These are phyloP conservation scores for Alternaria metachromatica DNA, from an alignment of 2,329 filamentous ascomycete genomes.

Conservation along the genomic window DNA sequence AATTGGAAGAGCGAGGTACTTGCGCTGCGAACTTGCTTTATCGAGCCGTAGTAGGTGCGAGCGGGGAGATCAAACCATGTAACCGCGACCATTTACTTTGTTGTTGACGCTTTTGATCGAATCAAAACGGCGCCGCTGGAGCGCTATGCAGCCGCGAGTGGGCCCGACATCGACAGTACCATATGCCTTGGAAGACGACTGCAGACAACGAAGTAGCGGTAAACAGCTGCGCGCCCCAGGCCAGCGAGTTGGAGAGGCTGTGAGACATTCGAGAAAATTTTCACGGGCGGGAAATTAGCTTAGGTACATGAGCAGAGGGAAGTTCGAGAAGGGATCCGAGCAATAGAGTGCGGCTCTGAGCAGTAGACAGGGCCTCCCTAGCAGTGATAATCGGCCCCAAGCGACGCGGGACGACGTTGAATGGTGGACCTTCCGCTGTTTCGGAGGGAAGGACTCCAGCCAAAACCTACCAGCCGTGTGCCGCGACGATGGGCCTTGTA, in stretches of 20 bases:
- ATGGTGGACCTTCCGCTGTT: constrained; percentile 36
- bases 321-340: constrained; percentile 38
- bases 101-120: constrained; percentile 40
- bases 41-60: constrained; percentile 30
- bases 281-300: constrained; percentile 44
- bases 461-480: constrained; percentile 25
- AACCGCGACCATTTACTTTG: constrained; percentile 36
- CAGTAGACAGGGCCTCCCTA: constrained; percentile 39
- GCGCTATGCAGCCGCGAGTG: constrained; percentile 39
- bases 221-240: constrained; percentile 39
- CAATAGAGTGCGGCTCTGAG: constrained; percentile 46
- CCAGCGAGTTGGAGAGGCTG: constrained; percentile 31
- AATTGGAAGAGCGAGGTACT: constrained; percentile 14
- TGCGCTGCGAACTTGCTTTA: constrained; percentile 39
- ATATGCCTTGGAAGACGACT: constrained; percentile 24
- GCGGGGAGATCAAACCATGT: constrained; percentile 43
- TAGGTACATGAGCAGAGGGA: constrained; percentile 32
- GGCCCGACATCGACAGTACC: constrained; percentile 28
- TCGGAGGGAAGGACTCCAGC: constrained; percentile 26
- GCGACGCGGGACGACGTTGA: constrained; percentile 41
- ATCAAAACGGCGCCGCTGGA: constrained; percentile 35
- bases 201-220: constrained; percentile 43
- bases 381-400: constrained; percentile 21
- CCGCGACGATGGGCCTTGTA: constrained; percentile 36
- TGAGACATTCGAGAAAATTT: constrained; percentile 46